phyloP scores from a whole-genome alignment of 164 flowering plant genomes.

The Stephania cephalantha region DNA sequence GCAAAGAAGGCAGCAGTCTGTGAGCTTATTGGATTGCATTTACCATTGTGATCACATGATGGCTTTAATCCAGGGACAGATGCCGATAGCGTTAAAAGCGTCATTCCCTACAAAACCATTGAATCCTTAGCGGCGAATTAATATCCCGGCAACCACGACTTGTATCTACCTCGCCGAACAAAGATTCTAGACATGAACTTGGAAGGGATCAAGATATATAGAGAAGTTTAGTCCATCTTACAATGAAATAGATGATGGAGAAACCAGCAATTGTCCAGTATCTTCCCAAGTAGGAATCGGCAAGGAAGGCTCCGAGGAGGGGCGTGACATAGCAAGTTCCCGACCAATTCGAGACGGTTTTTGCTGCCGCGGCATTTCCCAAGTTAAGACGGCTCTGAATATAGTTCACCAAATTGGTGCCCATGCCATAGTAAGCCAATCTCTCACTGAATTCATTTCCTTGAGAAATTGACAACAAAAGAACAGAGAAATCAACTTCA shows the following conservation, averaged over 20 bases:
- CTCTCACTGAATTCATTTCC: conserved; percentile 45
- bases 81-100: conserved; percentile 30
- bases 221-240: conserved; percentile 13
- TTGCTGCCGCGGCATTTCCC: conserved; percentile 25
- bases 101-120: conserved; percentile 29
- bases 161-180: background rate
- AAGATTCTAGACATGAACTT: background rate
- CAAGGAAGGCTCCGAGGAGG: conserved; percentile 37
- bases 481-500: too few relatives aligned
- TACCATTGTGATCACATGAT: conserved; percentile 15
- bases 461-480: background rate
- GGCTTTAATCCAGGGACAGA: conserved; percentile 27
- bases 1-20: conserved; percentile 16
- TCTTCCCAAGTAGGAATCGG: conserved; percentile 38
- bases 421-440: conserved; percentile 40
- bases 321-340: conserved; percentile 40
- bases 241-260: conserved; percentile 30
- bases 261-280: conserved; percentile 32
- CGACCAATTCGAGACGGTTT: conserved; percentile 30
- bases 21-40: conserved; percentile 15
- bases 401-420: conserved; percentile 32
- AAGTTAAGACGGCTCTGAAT: conserved; percentile 20
- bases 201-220: background rate
- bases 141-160: background rate
- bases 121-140: background rate